phyloP scores from a whole-genome alignment of 768 basidiomycete genomes.

The Macrolepiota fuliginosa region DNA sequence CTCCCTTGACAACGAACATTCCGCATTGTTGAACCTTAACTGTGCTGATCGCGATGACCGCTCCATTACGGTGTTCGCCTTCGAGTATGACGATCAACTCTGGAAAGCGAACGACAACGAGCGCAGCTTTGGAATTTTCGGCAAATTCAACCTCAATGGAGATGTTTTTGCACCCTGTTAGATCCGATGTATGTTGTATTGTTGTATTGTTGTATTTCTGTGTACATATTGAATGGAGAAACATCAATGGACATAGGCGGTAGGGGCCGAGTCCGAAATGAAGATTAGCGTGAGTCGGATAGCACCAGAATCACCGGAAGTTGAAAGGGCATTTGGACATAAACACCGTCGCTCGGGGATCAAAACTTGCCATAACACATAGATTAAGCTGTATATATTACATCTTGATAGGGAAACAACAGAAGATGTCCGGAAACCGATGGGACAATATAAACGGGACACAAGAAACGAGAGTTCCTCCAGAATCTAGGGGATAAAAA shows the following conservation, averaged over 20 bases:
- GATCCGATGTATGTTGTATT: neutral
- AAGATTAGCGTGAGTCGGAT: neutral
- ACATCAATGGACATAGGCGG: neutral
- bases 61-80: slow-evolving; percentile 32
- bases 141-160: slow-evolving; percentile 26
- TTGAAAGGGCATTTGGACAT: too few species aligned
- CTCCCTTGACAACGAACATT: slow-evolving; percentile 28
- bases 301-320: neutral
- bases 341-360: neutral
- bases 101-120: slow-evolving; percentile 38
- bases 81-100: slow-evolving; percentile 35
- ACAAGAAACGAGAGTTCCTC: neutral
- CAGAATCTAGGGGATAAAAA: slow-evolving; percentile 49
- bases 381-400: neutral
- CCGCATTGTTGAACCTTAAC: slow-evolving; percentile 32
- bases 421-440: neutral
- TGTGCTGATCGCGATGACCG: slow-evolving; percentile 30
- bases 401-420: neutral
- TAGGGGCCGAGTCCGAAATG: neutral
- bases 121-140: slow-evolving; percentile 37
- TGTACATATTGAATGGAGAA: neutral
- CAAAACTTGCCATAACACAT: neutral
- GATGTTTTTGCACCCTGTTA: slow-evolving; percentile 25
- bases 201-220: neutral
- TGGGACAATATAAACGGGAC: neutral